Base-by-base conservation (phyloP, 768 basidiomycete species). In the Trametes gibbosa region DNA sequence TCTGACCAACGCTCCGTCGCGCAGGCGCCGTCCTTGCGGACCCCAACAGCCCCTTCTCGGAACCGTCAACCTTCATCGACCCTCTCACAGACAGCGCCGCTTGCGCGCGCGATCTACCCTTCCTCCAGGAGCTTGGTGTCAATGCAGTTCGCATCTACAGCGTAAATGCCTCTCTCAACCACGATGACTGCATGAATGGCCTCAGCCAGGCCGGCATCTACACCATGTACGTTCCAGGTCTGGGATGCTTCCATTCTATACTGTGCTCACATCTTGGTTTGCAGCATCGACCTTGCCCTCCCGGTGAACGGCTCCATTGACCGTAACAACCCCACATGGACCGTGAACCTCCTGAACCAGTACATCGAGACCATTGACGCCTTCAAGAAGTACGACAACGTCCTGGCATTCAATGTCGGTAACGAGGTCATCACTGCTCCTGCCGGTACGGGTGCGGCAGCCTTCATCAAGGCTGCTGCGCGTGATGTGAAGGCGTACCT, bases 381-480 rank as follows among this genome's bases (percentile, higher is more conserved):
- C 0, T 95, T 95, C 77, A 79, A 79, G 69, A 84, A 90, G 70
- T 97, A 96, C 66, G 84, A 91, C 77, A 97, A 97, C 65, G 83
- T 97, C 16, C 76, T 96, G 56, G 94, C 86, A 12, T 95, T 81
- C 75, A 96, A 95, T 68, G 80, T 97, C 59, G 95, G 93, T 21
- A 97, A 97, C 67, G 95, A 96, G 64, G 79, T 83, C 59, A 89
- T 81, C 61, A 89, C 86, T 32, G 79, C 80, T 24, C 69, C 78
- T 10, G 46, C 75, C 19, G 79, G 75, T 52, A 90, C 90, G 16
- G 76, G 75, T 29, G 83, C 87, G 10, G 84, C 86, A 16, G 81
- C 92, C 5, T 97, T 83, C 71, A 82, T 97, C 69, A 95, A 95
- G 72, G 93, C 93, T 39, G 95, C 95, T 23, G 92, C 92, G 25